These are phyloP conservation scores for Termitomyces sp. DNA, from an alignment of 768 basidiomycete genomes.

Conservation along the genomic window DNA sequence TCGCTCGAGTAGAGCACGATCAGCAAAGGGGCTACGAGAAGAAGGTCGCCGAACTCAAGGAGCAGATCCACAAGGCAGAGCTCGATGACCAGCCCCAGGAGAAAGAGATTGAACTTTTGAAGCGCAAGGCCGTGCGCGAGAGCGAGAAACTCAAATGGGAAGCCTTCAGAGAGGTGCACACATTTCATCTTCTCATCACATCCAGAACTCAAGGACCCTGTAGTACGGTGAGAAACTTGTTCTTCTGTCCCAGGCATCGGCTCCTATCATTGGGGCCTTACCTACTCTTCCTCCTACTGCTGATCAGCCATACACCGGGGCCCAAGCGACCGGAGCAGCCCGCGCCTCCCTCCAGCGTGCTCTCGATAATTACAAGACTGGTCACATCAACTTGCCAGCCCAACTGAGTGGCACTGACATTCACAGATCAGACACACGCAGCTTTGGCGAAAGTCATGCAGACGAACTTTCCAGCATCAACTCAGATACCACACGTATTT, in stretches of 20 bases:
- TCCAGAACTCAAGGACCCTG: background rate
- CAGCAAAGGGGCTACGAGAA: conserved; percentile 60
- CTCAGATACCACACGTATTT: conserved; percentile 18
- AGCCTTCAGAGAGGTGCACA: conserved; percentile 66
- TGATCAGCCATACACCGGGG: conserved; percentile 53
- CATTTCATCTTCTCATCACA: background rate
- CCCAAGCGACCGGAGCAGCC: conserved; percentile 56
- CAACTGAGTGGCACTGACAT: conserved; percentile 47
- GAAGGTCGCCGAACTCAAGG: conserved; percentile 64
- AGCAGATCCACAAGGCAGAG: conserved; percentile 62
- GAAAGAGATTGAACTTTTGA: conserved; percentile 63
- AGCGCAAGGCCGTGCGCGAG: conserved; percentile 70
- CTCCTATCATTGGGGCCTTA: conserved; percentile 54
- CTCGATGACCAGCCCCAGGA: conserved; percentile 60
- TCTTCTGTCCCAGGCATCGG: conserved; percentile 65
- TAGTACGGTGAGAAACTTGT: conserved; percentile 81
- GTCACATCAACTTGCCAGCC: conserved; percentile 48
- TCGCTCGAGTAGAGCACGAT: conserved; percentile 60
- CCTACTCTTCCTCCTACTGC: conserved; percentile 62
- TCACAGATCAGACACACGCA: conserved; percentile 66
- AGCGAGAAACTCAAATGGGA: conserved; percentile 78
- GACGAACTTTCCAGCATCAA: conserved; percentile 59
- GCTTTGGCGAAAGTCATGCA: conserved; percentile 83
- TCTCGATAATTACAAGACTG: conserved; percentile 72
- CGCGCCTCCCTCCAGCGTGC: conserved; percentile 75